Percentiles rank a stretch among this genome's conserved stretches.
Conservation (phyloP, 305 asterid species). For the Coffea humblotiana region DNA sequence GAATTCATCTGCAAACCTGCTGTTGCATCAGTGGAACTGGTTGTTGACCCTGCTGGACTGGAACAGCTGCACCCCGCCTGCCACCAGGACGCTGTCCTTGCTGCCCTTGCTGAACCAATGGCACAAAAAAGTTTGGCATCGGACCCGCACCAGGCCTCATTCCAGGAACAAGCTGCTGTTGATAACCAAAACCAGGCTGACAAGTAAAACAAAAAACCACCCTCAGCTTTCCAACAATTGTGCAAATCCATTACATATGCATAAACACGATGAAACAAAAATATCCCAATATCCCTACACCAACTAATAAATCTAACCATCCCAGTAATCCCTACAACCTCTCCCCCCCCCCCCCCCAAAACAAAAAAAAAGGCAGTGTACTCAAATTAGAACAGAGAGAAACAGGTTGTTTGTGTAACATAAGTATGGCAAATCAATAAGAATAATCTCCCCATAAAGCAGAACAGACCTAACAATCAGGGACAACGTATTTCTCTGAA, state of each 20-base stretch:
- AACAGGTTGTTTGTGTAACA: neutral
- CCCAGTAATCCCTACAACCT: neutral
- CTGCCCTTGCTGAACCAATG: slow-evolving; percentile 49
- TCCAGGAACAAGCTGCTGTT: slow-evolving; percentile 57
- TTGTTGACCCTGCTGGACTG: slow-evolving; percentile 48
- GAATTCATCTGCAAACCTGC: slow-evolving; percentile 25
- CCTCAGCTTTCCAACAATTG: neutral
- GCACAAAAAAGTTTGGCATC: slow-evolving; percentile 49
- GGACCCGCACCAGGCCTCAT: slow-evolving; percentile 53
- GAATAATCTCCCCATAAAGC: neutral
- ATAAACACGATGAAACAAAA: neutral
- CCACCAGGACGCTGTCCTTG: slow-evolving; percentile 56
- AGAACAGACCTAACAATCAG: neutral
- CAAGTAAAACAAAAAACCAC: slow-evolving; percentile 4
- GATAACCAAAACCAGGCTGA: slow-evolving; percentile 58
- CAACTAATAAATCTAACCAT: neutral
- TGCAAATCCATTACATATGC: neutral
- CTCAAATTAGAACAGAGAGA: neutral
- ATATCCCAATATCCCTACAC: neutral
- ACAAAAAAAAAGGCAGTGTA: neutral
- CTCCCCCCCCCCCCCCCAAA: neutral
- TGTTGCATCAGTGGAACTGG: slow-evolving; percentile 47
- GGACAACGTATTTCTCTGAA: neutral
- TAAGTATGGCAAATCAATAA: neutral
- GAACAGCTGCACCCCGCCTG: slow-evolving; percentile 38